Percentiles rank a stretch among this genome's conserved stretches.
These are phyloP conservation scores for Clavaria fumosa DNA, from an alignment of 768 basidiomycete species.

Conservation along the genomic window DNA sequence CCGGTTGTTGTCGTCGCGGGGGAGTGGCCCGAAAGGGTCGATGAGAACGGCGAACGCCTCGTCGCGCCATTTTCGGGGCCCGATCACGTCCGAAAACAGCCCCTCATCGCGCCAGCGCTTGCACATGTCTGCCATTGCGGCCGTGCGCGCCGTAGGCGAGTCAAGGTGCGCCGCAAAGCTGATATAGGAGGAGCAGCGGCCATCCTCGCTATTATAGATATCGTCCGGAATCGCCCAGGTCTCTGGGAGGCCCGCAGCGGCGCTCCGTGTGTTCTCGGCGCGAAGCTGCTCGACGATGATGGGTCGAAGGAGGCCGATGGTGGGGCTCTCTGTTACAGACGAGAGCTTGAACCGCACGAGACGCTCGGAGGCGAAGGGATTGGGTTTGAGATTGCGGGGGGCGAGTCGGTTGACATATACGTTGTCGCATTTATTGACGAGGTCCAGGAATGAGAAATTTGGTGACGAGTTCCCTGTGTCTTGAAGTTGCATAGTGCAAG, in stretches of 20 bases:
- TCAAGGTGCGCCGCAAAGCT: conserved; percentile 37
- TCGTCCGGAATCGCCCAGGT: conserved; percentile 23
- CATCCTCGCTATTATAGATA: conserved; percentile 11
- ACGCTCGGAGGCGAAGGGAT: conserved; percentile 23
- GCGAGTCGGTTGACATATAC: conserved; percentile 25
- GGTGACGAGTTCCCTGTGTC: too few relatives aligned
- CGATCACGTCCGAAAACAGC: conserved; percentile 48
- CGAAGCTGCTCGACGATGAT: conserved; percentile 37
- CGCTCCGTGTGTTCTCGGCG: conserved; percentile 30
- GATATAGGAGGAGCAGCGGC: conserved; percentile 22
- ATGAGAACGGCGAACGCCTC: conserved; percentile 73
- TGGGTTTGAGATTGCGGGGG: conserved; percentile 12
- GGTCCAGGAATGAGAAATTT: conserved; percentile 32
- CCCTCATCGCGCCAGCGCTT: conserved; percentile 60
- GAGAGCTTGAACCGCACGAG: conserved; percentile 44
- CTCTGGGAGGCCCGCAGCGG: conserved; percentile 16
- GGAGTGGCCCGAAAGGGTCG: conserved; percentile 47
- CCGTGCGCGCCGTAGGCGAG: conserved; percentile 43
- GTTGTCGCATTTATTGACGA: conserved; percentile 64
- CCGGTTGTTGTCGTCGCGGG: conserved; percentile 24
- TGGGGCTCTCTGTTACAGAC: conserved; percentile 32
- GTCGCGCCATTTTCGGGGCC: conserved; percentile 66
- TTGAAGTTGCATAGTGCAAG: too few relatives aligned
- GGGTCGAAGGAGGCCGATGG: conserved; percentile 48
- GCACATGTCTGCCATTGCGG: conserved; percentile 48